Evolutionary conservation across 2,329 filamentous ascomycete genomes (phyloP).

Genomic region (Ophiosphaerella narmari): DNA sequence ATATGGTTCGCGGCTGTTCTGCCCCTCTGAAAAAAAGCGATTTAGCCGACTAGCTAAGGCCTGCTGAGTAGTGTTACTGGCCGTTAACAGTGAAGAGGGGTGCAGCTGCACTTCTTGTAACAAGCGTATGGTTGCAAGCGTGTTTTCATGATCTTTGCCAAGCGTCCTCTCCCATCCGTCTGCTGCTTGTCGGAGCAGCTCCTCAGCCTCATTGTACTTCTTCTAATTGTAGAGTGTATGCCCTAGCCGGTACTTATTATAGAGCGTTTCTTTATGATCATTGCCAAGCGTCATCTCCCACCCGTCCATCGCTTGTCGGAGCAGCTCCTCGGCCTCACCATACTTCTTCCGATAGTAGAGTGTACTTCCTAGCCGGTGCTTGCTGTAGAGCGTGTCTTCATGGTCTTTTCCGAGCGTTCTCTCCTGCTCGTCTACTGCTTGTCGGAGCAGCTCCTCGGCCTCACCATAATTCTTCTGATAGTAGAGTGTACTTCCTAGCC

Average conservation of each 20-base stretch:
- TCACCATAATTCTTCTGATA: slow-evolving; percentile 5
- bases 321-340: background rate
- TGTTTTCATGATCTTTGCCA: no score
- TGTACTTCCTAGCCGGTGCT: background rate
- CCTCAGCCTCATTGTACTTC: background rate
- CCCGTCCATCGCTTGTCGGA: background rate
- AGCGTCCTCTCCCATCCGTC: background rate
- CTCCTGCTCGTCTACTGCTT: background rate
- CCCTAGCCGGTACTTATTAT: background rate
- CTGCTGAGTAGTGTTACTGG: background rate
- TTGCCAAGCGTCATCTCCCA: no score
- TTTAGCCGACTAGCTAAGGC: background rate
- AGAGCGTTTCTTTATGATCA: no score
- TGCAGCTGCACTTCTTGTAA: background rate
- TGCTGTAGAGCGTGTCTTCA: slow-evolving; percentile 2
- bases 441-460: slow-evolving; percentile 4
- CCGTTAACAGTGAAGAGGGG: background rate
- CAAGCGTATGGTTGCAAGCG: background rate
- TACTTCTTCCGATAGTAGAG: slow-evolving; percentile 4
- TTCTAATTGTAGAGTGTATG: slow-evolving; percentile 2
- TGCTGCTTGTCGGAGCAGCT: background rate
- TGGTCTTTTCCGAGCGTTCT: slow-evolving; percentile 1
- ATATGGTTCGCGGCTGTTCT: background rate
- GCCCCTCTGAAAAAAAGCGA: background rate
- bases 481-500: background rate